phyloP scores from a whole-genome alignment of 345 rosid genomes.

The Moricandia arvensis region DNA sequence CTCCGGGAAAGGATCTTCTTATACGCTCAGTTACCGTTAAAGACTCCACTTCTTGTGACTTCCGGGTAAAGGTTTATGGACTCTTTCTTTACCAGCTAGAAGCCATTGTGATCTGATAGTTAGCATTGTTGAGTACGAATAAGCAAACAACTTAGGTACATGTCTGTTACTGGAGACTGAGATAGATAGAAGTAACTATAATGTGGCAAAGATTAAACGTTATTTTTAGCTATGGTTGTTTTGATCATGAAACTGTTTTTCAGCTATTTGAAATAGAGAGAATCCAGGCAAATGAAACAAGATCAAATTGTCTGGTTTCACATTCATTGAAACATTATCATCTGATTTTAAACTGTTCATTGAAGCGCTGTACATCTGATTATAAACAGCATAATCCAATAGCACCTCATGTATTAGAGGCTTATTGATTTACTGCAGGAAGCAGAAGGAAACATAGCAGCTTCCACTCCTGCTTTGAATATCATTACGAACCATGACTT shows the following conservation, averaged over 20 bases:
- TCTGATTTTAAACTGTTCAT: neutral
- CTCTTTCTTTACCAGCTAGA: neutral
- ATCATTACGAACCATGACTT: constrained; percentile 73
- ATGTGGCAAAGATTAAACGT: too few species aligned
- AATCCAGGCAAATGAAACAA: neutral
- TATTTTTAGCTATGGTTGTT: too few species aligned
- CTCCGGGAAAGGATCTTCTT: constrained; percentile 78
- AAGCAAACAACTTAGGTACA: neutral
- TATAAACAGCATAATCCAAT: neutral
- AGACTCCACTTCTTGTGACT: constrained; percentile 40
- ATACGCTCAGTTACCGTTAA: constrained; percentile 64
- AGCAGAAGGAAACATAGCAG: neutral
- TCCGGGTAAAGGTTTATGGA: constrained; percentile 37
- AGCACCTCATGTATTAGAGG: neutral
- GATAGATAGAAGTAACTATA: neutral
- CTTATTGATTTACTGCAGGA: constrained; percentile 20
- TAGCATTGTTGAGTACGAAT: neutral
- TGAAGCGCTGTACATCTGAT: neutral
- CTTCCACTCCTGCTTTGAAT: constrained; percentile 28
- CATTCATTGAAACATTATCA: neutral
- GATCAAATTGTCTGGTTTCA: neutral
- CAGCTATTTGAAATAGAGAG: neutral
- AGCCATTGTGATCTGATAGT: neutral
- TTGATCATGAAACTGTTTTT: too few species aligned
- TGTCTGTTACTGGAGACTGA: neutral